phyloP scores from a whole-genome alignment of 2,329 filamentous ascomycete genomes.

The Paracorniculantispora psalliotae region DNA sequence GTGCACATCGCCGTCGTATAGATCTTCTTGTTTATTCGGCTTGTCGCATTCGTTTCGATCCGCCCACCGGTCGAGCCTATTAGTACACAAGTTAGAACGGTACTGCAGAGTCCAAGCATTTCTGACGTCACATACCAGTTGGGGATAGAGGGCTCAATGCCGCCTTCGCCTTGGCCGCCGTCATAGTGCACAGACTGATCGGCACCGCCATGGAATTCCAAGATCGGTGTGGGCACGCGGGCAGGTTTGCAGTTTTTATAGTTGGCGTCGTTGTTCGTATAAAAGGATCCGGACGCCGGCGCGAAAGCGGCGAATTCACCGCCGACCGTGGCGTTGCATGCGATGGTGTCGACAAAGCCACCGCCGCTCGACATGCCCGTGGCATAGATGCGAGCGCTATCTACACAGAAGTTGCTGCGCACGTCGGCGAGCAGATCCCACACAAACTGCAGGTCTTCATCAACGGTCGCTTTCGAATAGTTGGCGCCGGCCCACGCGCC shows the following conservation, averaged over 20 bases:
- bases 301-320: constrained; percentile 41
- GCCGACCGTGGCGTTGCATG: constrained; percentile 36
- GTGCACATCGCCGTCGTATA: constrained; percentile 36
- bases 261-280: constrained; percentile 35
- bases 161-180: constrained; percentile 39
- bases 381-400: constrained; percentile 39
- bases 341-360: constrained; percentile 42
- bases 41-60: constrained; percentile 34
- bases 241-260: constrained; percentile 32
- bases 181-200: constrained; percentile 39
- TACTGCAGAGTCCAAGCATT: background rate
- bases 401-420: constrained; percentile 36
- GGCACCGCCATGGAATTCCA: constrained; percentile 41
- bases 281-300: constrained; percentile 41
- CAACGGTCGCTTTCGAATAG: constrained; percentile 37
- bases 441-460: constrained; percentile 41
- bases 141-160: constrained; percentile 34
- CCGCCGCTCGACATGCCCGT: constrained; percentile 44
- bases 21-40: constrained; percentile 25
- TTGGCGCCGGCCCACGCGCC: constrained; percentile 43
- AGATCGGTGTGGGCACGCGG: constrained; percentile 33
- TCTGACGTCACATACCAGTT: constrained; percentile 24
- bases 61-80: constrained; percentile 37
- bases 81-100: background rate
- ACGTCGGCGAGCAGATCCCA: constrained; percentile 37